Base-by-base conservation (phyloP, 192 early-diverging fungal genomes). In the Podila minutissima region DNA sequence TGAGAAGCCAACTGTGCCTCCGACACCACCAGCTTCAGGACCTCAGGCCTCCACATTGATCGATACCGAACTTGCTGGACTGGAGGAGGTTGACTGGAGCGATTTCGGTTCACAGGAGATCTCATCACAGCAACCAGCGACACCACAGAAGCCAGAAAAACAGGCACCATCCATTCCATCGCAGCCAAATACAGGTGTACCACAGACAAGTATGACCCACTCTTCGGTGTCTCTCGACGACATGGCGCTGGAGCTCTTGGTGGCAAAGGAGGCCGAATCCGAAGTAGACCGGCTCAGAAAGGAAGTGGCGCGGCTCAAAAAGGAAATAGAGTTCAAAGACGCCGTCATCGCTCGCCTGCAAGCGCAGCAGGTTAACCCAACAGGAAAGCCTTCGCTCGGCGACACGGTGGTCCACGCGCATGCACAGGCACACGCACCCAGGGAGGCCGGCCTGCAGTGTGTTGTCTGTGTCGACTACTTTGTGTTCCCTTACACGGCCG, bases 401-500 rank as follows among this genome's bases (percentile, higher is more conserved):
- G 62, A 70, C 60, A 67, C 59, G n/a, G 59, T 74, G 9, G 72
- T 63, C 13, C 59, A 9, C 0, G 9, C 11, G 6, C 15, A 26
- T 3, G 8, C 11, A 22, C 15, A 26, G 4, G 29, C 12, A 13
- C 20, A 24, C n/a, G 3, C 48, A 4, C 20, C 20, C 22, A 59
- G 55, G 1, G 65, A 74, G 17, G 48, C 24, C 22, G 75, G 63
- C 11, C 67, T 84, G 20, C 72, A 79, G 33, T 84, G 83, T 29
- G 62, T 62, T 51, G 72, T 84, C 53, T 84, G 83, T 62, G 70
- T 82, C 20, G 83, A 82, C 10, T 84, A 69, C 62, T 73, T 84
- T 58, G 61, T 73, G 5, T 75, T 70, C 10, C 83, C 83, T 1
- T 84, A 64, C 32, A 84, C 83, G 0, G 64, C 82, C 6, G 73